Evolutionary conservation across 805 yeast species (phyloP), one percentile per base, ranked within the genome.

Genomic region (Lachancea sp.): DNA sequence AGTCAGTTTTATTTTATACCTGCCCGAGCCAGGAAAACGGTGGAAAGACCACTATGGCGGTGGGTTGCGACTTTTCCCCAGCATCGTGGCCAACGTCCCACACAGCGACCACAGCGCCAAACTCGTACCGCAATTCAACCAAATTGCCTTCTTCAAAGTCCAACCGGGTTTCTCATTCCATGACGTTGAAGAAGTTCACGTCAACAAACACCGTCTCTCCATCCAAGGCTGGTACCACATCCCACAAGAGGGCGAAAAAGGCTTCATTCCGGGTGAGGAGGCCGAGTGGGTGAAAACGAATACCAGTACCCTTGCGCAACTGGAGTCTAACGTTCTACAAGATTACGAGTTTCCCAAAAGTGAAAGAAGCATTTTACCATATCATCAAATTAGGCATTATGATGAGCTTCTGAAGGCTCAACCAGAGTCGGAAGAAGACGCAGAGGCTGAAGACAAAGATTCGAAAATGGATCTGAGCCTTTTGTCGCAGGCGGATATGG

Each of bases 151-250:
- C 59, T 93, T 93, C 72, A 83, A 85, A 4, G 98, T 93, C 12
- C 93, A 89, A 60, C 99, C 99, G 0, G 99, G 99, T 0, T 75
- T 83, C 40, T 85, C 96, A 1, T 93, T 93, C 74, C 99, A 93
- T 63, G 99, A 95, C 57, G 99, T 93, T 11, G 98, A 95, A 67
- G 99, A 93, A 63, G 99, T 95, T 1, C 76, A 82, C 49, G 95
- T 82, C 1, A 95, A 90, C 59, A 86, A 83, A 59, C 95, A 89
- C 51, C 75, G 99, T 58, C 69, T 93, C 30, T 86, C 96, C 0
- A 87, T 93, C 49, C 96, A 93, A 58, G 99, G 99, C 1, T 95
- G 99, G 99, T 95, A 91, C 61, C 99, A 93, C 64, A 86, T 90
- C 42, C 99, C 99, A 3, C 98, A 93, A 62, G 69, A 69, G 10